These are phyloP conservation scores for Thraustochytrium sp. DNA, from an alignment of 352 stramenopile species.

Conservation along the genomic window DNA sequence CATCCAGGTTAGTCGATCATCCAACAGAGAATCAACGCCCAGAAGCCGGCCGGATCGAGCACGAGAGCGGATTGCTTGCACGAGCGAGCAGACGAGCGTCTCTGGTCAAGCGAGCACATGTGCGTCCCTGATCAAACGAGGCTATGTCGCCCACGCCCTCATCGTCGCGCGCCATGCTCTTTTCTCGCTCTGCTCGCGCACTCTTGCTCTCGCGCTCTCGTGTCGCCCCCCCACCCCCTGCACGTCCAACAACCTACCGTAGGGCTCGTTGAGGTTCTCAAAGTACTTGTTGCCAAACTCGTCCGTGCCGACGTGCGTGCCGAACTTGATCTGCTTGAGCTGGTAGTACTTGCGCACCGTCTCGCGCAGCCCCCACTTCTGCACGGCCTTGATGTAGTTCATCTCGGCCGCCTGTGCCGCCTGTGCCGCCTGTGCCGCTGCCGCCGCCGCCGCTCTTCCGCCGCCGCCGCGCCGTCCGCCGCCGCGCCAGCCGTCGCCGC, in stretches of 20 bases:
- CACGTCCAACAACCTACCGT: background rate
- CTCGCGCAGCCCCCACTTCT: conserved; percentile 1
- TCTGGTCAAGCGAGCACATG: no score
- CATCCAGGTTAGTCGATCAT: background rate
- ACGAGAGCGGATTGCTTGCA: background rate
- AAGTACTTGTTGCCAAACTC: conserved; percentile 47
- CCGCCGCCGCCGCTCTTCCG: no score
- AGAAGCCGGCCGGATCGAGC: background rate
- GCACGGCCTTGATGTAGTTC: conserved; percentile 40
- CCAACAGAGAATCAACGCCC: background rate
- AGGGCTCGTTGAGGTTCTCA: conserved; percentile 29
- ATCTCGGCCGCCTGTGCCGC: no score
- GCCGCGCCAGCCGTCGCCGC: no score
- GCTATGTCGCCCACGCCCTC: no score
- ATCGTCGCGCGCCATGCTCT: no score
- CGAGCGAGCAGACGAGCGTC: no score
- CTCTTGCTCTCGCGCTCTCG: background rate
- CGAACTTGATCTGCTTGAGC: conserved; percentile 44
- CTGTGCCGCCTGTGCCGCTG: no score
- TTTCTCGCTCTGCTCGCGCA: no score
- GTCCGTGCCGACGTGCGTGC: background rate
- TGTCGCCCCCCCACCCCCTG: background rate
- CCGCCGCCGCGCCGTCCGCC: no score
- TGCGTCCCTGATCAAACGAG: no score
- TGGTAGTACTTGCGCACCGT: conserved; percentile 18